Conservation (phyloP, 2,329 filamentous ascomycete species). For the Mycosphaerella arachidis region DNA sequence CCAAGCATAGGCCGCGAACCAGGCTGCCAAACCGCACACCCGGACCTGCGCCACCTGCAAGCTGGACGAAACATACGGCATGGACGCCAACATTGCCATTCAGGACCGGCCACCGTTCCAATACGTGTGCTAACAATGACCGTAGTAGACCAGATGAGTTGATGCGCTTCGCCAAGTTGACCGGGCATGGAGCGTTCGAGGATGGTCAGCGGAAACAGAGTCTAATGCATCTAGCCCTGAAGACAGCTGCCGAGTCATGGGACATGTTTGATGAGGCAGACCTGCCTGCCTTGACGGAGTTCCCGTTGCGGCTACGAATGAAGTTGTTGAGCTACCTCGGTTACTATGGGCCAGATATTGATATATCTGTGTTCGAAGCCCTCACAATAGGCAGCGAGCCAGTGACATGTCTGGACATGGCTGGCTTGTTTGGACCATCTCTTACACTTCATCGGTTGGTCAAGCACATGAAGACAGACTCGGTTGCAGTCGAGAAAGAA, state of each 20-base stretch:
- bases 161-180: constrained; percentile 24
- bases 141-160: constrained; percentile 25
- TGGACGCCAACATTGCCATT: constrained; percentile 20
- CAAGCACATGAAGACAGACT: constrained; percentile 40
- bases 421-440: constrained; percentile 44
- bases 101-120: constrained; percentile 15
- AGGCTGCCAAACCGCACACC: constrained; percentile 34
- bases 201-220: constrained; percentile 29
- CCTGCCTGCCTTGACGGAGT: constrained; percentile 48
- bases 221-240: constrained; percentile 50
- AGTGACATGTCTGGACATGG: constrained; percentile 51
- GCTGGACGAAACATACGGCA: constrained; percentile 39
- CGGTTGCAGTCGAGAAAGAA: neutral
- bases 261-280: constrained; percentile 54
- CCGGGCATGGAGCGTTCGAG: constrained; percentile 1
- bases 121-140: constrained; percentile 15
- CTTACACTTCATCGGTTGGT: constrained; percentile 40
- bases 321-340: constrained; percentile 54
- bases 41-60: constrained; percentile 45
- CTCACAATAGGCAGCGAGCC: constrained; percentile 48
- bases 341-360: constrained; percentile 44
- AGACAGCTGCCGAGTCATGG: constrained; percentile 54
- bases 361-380: constrained; percentile 45
- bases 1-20: constrained; percentile 38
- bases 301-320: constrained; percentile 51